Base-by-base conservation (phyloP, 768 basidiomycete species). In the Jaapia argillacea region DNA sequence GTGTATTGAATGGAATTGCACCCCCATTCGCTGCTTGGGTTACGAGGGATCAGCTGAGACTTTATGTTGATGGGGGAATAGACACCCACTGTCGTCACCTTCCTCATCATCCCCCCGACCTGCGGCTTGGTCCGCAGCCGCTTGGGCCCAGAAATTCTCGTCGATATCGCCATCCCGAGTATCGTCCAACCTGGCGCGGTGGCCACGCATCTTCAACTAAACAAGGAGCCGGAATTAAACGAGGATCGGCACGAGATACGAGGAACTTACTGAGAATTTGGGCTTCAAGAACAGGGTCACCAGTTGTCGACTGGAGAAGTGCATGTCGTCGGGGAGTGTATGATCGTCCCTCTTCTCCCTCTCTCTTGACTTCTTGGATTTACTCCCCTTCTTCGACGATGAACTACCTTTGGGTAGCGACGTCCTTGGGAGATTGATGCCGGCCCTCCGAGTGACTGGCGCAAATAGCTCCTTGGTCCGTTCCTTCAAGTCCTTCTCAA, bases 91-190 rank as follows among this genome's bases (percentile, higher is more conserved):
- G 37, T 80, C 82, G 41, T 87, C 83, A 20, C 61, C 72, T 24
- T 75, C 76, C 7, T 73, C 71, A 44, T 73, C 73, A 4, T 59
- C 67, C 16, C 59, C 51, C 14, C 73, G 74, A 6, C 67, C 77
- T 6, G 74, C 83, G 12, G 79, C 81, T 59, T 87, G 81, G 41
- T 86, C 78, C 0, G 88, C 89, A 6, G 91, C 92, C 3, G 89
- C 90, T 53, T 90, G 85, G 0, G 92, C 93, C 96, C 96, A 98
- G 68, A 92, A 98, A 48, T 86, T 80, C 63, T 93, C 91, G 57
- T 97, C 94, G 22, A 94, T 81, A 61, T 96, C 92, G 23, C 85
- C 91, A 50, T 91, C 83, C 23, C 73, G 77, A 23, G 73, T 69
- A 44, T 77, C 71, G 45, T 80, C 77, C 37, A 67, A 49, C 41